Base-by-base conservation (phyloP, 2,329 filamentous ascomycete genomes). In the Monosporascus sp. region DNA sequence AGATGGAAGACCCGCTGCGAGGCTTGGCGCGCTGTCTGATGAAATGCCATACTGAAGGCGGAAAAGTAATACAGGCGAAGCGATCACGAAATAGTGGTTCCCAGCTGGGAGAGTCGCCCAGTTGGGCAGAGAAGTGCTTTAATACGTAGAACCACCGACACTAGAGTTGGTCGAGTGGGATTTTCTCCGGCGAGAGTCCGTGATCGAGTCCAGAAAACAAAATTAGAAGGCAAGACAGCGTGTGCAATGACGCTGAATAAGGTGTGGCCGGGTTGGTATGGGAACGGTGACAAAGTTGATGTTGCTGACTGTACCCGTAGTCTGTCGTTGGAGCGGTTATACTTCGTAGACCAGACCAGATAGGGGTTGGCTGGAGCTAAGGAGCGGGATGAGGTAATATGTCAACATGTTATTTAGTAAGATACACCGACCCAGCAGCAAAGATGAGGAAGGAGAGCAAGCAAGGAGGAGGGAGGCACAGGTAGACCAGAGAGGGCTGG, bases 1-100 rank as follows among this genome's bases (percentile, higher is more conserved):
- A 65, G 65, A 27, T 73, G 75, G 47, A 70, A 72, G 55, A 73
- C 70, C 57, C 80, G 75, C 61, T 79, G 80, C 24, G 75, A 69
- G 31, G 75, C 67, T 60, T 79, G 79, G 54, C 78, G 75, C 38
- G 80, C 78, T 46, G 81, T 76, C 62, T 84, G 82, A 57, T 82
- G 82, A 61, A 85, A 84, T 56, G 81, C 79, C 79, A 83, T 84
- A 48, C 39, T 64, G 55, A 31, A 51, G 50, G 27, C 45, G 9
- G 43, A 39, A 45, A 20, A 15, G 49, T 43, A 48, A 43, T 56
- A 62, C 63, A 61, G 63, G 62, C 61, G 63, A 45, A n/a, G 46
- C 51, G 47, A 27, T 52, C 38, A 52, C 54, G 55, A 59, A 63
- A 62, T 57, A 57, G 62, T 61, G 58, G 48, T 53, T 65, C 58